Percentiles rank a stretch among this genome's conserved stretches.
These are phyloP conservation scores for Whalleya microplaca DNA, from an alignment of 2,329 filamentous ascomycete species.

Conservation along the genomic window DNA sequence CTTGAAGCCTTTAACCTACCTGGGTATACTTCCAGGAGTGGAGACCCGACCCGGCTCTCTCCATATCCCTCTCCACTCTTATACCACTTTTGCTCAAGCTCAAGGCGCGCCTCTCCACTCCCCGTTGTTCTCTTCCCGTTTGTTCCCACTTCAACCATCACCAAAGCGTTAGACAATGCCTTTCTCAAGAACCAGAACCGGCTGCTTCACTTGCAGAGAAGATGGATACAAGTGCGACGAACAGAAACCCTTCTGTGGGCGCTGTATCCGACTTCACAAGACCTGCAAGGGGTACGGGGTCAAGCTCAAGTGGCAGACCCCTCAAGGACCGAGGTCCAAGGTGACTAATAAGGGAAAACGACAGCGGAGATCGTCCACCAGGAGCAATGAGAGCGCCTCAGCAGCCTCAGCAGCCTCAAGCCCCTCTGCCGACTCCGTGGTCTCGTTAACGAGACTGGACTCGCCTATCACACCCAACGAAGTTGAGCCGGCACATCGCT, in stretches of 20 bases:
- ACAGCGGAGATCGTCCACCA: conserved; percentile 5
- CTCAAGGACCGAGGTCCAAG: conserved; percentile 13
- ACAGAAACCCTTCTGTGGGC: conserved; percentile 35
- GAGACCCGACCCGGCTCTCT: no score
- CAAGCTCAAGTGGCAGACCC: conserved; percentile 34
- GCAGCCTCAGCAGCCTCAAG: not conserved
- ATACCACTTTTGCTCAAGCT: not conserved
- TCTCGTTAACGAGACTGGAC: conserved; percentile 4
- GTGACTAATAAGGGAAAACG: conserved; percentile 6
- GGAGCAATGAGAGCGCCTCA: not conserved
- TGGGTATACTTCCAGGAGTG: no score
- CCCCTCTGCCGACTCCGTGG: not conserved
- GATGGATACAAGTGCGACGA: conserved; percentile 42
- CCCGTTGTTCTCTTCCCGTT: not conserved
- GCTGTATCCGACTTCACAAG: conserved; percentile 37
- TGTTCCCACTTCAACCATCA: conserved; percentile 1
- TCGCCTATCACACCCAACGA: conserved; percentile 19
- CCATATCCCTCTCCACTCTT: no score
- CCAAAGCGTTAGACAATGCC: conserved; percentile 13
- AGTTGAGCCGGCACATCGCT: conserved; percentile 16
- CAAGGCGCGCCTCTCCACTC: not conserved
- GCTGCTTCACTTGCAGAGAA: conserved; percentile 36
- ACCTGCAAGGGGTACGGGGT: conserved; percentile 38
- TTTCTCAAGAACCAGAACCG: conserved; percentile 35
- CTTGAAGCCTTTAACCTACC: no score